These are phyloP conservation scores for Plantago major DNA, from an alignment of 257 asterid species.

Conservation along the genomic window DNA sequence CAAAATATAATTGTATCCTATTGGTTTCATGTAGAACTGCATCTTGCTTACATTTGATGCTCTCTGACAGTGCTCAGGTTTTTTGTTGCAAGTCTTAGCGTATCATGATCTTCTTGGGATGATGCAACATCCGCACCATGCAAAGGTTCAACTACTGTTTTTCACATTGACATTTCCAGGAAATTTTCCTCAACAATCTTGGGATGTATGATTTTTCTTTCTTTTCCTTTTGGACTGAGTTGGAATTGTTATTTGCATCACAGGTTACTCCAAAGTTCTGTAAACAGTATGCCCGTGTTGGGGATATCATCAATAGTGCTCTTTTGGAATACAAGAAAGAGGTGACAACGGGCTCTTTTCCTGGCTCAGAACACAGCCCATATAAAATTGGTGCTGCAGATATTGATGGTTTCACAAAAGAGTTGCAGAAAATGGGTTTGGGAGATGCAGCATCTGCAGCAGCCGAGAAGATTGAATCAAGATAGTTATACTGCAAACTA, in stretches of 20 bases:
- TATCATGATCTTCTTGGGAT: constrained; percentile 90
- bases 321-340: constrained; percentile 66
- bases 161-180: too few species aligned
- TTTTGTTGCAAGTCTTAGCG: constrained; percentile 63
- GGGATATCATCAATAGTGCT: constrained; percentile 71
- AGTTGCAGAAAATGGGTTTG: constrained; percentile 62
- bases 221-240: constrained; percentile 1
- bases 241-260: neutral
- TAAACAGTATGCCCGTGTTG: constrained; percentile 68
- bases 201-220: neutral
- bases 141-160: constrained; percentile 34
- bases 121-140: constrained; percentile 95
- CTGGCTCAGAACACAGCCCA: constrained; percentile 62
- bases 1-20: too few species aligned
- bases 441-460: constrained; percentile 80
- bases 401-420: constrained; percentile 45
- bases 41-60: too few species aligned
- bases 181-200: neutral
- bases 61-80: too few species aligned
- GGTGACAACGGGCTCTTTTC: constrained; percentile 60
- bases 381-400: constrained; percentile 59
- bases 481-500: neutral
- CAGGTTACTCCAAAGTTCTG: constrained; percentile 92
- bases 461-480: constrained; percentile 36
- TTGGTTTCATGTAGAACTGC: too few species aligned